Evolutionary conservation across 208 protist species (phyloP).

Genomic region (Leishmania braziliensis): DNA sequence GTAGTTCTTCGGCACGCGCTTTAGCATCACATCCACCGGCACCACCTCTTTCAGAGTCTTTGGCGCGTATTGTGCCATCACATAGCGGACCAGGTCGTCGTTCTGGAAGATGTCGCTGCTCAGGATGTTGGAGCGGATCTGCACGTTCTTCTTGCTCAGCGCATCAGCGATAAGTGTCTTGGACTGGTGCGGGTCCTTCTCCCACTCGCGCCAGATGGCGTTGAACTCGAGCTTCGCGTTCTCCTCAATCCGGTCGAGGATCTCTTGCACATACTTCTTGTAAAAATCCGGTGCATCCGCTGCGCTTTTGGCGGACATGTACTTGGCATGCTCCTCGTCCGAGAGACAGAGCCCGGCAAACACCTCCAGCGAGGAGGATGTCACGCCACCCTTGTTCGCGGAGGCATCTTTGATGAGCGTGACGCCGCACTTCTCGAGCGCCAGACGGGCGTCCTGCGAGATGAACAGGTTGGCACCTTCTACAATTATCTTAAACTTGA

Average conservation of each 20-base stretch:
- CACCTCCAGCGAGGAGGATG: slow-evolving; percentile 97
- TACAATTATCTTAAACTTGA: slow-evolving; percentile 95
- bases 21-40: slow-evolving; percentile 79
- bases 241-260: slow-evolving; percentile 79
- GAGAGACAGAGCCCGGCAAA: slow-evolving; percentile 93
- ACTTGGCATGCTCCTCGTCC: slow-evolving; percentile 89
- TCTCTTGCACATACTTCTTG: slow-evolving; percentile 91
- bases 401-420: slow-evolving; percentile 92
- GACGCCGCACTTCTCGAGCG: slow-evolving; percentile 88
- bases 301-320: slow-evolving; percentile 85
- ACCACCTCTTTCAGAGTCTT: slow-evolving; percentile 82
- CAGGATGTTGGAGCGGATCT: slow-evolving; percentile 78
- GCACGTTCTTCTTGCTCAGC: slow-evolving; percentile 91
- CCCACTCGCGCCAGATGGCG: slow-evolving; percentile 85
- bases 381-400: slow-evolving; percentile 97
- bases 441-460: slow-evolving; percentile 94
- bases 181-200: slow-evolving; percentile 49
- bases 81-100: slow-evolving; percentile 68
- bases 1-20: slow-evolving; percentile 93
- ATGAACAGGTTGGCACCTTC: slow-evolving; percentile 98
- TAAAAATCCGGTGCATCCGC: slow-evolving; percentile 88
- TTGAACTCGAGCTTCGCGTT: slow-evolving; percentile 93
- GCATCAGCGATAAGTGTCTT: slow-evolving; percentile 83
- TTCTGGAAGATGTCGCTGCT: slow-evolving; percentile 87
- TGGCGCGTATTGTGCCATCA: slow-evolving; percentile 77